Conservation (phyloP, 2,329 filamentous ascomycete genomes). For the Stagonosporopsis rhizophila region DNA sequence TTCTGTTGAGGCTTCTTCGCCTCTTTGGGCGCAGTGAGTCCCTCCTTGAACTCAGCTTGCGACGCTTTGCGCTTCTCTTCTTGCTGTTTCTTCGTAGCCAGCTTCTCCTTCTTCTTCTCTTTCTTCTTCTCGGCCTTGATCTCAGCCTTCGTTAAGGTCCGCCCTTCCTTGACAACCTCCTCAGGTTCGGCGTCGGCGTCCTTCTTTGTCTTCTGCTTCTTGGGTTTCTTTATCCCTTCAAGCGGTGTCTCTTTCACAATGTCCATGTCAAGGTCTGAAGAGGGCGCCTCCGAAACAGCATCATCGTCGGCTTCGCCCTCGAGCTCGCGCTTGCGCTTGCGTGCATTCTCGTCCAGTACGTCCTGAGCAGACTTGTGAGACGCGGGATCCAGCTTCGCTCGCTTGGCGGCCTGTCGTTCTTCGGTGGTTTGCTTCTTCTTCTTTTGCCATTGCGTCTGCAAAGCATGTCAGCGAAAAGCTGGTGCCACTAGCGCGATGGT, state of each 20-base stretch:
- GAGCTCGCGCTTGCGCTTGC: constrained; percentile 75
- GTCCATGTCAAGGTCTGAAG: constrained; percentile 45
- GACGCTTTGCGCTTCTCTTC: constrained; percentile 39
- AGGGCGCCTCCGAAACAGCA: constrained; percentile 31
- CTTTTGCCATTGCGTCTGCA: constrained; percentile 91
- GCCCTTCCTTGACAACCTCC: constrained; percentile 44
- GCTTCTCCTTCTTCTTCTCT: constrained; percentile 56
- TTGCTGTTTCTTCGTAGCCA: constrained; percentile 50
- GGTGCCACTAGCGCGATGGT: constrained; percentile 11
- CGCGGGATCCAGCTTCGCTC: constrained; percentile 89
- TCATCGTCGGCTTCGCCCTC: constrained; percentile 59
- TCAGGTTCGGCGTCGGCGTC: constrained; percentile 27
- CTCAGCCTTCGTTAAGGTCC: constrained; percentile 48
- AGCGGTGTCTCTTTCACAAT: constrained; percentile 49
- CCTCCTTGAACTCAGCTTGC: constrained; percentile 40
- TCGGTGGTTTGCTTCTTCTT: constrained; percentile 94
- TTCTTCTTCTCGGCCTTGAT: constrained; percentile 55
- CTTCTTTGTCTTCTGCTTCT: constrained; percentile 56
- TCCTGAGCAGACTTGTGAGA: constrained; percentile 92
- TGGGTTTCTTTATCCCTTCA: constrained; percentile 49
- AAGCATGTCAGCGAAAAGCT: constrained; percentile 20
- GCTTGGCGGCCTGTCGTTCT: constrained; percentile 69
- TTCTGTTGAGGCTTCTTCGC: constrained; percentile 33
- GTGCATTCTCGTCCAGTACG: constrained; percentile 83
- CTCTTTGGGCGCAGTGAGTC: constrained; percentile 30